Base-by-base conservation (phyloP, 164 flowering plant species). In the Piper longum region DNA sequence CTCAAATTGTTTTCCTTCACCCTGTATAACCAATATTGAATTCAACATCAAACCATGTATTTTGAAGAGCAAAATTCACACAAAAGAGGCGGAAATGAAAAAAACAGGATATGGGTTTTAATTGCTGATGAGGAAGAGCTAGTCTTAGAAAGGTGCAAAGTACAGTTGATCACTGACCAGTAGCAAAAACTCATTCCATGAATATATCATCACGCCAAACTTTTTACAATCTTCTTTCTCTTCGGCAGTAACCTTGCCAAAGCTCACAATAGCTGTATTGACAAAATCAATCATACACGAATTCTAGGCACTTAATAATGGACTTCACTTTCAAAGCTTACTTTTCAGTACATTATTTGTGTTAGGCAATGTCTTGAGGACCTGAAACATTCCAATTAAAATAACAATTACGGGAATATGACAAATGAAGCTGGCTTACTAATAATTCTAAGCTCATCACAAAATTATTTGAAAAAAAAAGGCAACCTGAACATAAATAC, bases 181-280 rank as follows among this genome's bases (percentile, higher is more conserved):
- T 59, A 66, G 69, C 72, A 87, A 67, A 76, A 95, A 95, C 13
- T 87, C 93, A 54, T 85, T 83, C 99, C 99, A 95, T 11, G 93
- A 73, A 77, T 82, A 85, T 62, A 82, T 66, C 54, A 75, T 64
- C 67, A 87, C 41, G 26, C 85, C 95, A 79, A 69, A 77, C 64
- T 81, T 82, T 65, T 70, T 83, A 74, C 75, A 78, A 39, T 63
- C 85, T 59, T 78, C 83, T 69, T 67, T 83, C 67, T 89, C 88
- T 65, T 83, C 86, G 62, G 75, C 54, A 48, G 88, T 69, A 67
- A 91, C 83, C 75, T 82, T 79, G 62, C 98, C 96, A 74, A 95
- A 95, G 83, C 98, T 93, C 72, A 93, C 97, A 76, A 93, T 63
- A 44, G 88, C 97, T 90, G 64, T 63, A 55, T 71, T 14, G 60